Percentiles rank a stretch among this genome's conserved stretches.
These are phyloP conservation scores for Hylodesmum podocarpum DNA, from an alignment of 306 rosid genomes.

Conservation along the genomic window DNA sequence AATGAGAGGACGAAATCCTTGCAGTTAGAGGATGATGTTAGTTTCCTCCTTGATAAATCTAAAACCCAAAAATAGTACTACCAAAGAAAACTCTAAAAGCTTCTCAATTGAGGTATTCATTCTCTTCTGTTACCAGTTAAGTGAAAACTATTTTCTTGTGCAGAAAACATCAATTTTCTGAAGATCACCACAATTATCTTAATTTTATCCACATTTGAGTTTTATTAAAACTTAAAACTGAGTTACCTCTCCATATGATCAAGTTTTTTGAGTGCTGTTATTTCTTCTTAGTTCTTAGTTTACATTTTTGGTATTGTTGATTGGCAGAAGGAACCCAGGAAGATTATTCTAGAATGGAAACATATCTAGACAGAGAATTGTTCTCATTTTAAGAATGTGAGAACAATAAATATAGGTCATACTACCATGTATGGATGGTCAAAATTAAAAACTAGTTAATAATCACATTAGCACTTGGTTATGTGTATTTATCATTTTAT, in stretches of 20 bases:
- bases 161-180: background rate
- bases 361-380: too few relatives aligned
- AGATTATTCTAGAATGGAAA: too few relatives aligned
- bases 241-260: background rate
- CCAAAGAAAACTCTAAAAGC: conserved; percentile 1
- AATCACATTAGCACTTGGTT: too few relatives aligned
- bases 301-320: background rate
- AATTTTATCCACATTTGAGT: background rate
- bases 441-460: too few relatives aligned
- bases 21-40: background rate
- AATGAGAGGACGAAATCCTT: conserved; percentile 6
- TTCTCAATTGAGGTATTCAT: background rate
- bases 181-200: background rate
- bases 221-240: background rate
- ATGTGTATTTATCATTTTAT: too few relatives aligned
- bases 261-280: background rate
- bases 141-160: background rate
- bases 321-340: too few relatives aligned
- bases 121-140: background rate
- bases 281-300: background rate
- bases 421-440: too few relatives aligned
- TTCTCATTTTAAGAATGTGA: too few relatives aligned
- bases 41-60: background rate
- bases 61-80: background rate
- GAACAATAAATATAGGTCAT: too few relatives aligned